Percentiles rank a stretch among this genome's conserved stretches.
Conservation (phyloP, 2,329 filamentous ascomycete genomes). For the Fusarium luffae region DNA sequence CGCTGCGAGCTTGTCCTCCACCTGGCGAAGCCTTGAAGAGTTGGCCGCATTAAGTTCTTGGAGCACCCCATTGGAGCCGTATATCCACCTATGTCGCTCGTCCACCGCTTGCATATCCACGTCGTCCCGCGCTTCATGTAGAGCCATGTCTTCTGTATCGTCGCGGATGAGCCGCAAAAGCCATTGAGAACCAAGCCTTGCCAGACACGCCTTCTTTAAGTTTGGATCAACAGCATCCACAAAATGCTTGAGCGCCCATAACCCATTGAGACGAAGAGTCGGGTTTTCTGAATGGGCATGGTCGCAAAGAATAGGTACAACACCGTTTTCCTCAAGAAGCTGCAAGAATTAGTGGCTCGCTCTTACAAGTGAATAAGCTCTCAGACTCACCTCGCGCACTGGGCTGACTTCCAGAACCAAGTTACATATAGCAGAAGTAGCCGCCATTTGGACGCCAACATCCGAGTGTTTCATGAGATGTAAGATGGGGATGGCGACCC, state of each 20-base stretch:
- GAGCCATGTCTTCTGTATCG: constrained; percentile 65
- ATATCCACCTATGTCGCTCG: constrained; percentile 55
- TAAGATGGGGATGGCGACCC: constrained; percentile 81
- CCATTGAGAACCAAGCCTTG: constrained; percentile 82
- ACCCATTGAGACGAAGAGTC: constrained; percentile 82
- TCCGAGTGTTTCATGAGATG: constrained; percentile 79
- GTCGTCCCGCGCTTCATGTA: constrained; percentile 60
- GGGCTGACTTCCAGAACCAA: constrained; percentile 89
- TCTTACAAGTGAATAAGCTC: neutral
- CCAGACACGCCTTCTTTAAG: constrained; percentile 80
- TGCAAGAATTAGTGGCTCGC: constrained; percentile 53
- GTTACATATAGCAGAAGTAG: constrained; percentile 86
- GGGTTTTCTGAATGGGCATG: constrained; percentile 85
- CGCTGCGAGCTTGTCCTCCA: constrained; percentile 60
- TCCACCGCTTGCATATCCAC: constrained; percentile 65
- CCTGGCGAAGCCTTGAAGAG: constrained; percentile 60
- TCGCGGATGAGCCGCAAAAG: constrained; percentile 80
- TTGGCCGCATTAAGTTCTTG: constrained; percentile 50
- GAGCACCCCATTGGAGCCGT: constrained; percentile 48
- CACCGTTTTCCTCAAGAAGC: constrained; percentile 77
- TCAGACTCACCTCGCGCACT: constrained; percentile 79
- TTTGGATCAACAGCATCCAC: constrained; percentile 77
- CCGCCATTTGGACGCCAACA: constrained; percentile 84
- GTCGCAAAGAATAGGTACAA: constrained; percentile 81
- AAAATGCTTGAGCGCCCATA: constrained; percentile 95